Conservation (phyloP, 2,329 filamentous ascomycete species). For the Monosporascus cannonballus region DNA sequence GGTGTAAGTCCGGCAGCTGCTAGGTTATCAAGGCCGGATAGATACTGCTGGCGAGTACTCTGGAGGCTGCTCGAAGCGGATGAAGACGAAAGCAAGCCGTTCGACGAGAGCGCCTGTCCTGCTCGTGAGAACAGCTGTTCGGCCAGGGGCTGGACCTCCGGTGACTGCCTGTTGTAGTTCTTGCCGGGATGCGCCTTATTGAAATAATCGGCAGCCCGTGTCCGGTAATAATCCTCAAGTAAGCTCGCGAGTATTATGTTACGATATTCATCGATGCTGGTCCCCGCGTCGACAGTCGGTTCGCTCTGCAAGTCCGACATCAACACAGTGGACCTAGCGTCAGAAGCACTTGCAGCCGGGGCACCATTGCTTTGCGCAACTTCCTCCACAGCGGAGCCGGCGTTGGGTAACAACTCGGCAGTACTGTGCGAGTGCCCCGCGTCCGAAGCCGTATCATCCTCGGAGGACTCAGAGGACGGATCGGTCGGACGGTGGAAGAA, state of each 20-base stretch:
- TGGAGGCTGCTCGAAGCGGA: conserved; percentile 14
- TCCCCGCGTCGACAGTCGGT: conserved; percentile 5
- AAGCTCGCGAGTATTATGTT: conserved; percentile 26
- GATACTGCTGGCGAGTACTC: conserved; percentile 19
- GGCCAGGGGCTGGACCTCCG: conserved; percentile 19
- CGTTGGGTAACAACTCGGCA: too few species aligned
- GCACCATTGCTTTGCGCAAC: conserved; percentile 8
- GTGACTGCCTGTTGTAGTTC: conserved; percentile 19
- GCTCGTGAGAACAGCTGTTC: conserved; percentile 18
- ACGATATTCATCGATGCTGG: conserved; percentile 21
- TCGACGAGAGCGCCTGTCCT: conserved; percentile 19
- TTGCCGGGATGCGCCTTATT: conserved; percentile 17
- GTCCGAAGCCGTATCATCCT: too few species aligned
- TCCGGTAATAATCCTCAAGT: conserved; percentile 25
- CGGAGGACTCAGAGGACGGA: too few species aligned
- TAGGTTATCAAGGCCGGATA: conserved; percentile 22
- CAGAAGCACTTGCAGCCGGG: background rate
- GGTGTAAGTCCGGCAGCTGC: conserved; percentile 10
- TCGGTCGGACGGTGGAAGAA: too few species aligned
- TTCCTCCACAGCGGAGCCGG: background rate
- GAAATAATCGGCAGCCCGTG: conserved; percentile 22
- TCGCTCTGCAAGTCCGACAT: conserved; percentile 5
- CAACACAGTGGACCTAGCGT: conserved; percentile 3
- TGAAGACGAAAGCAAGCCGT: conserved; percentile 12
- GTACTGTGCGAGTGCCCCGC: too few species aligned